A percentile compares a stretch with the other conserved stretches of the same genome.
These are phyloP conservation scores for Teratosphaeria viscida DNA, from an alignment of 2,329 filamentous ascomycete genomes.

Conservation along the genomic window DNA sequence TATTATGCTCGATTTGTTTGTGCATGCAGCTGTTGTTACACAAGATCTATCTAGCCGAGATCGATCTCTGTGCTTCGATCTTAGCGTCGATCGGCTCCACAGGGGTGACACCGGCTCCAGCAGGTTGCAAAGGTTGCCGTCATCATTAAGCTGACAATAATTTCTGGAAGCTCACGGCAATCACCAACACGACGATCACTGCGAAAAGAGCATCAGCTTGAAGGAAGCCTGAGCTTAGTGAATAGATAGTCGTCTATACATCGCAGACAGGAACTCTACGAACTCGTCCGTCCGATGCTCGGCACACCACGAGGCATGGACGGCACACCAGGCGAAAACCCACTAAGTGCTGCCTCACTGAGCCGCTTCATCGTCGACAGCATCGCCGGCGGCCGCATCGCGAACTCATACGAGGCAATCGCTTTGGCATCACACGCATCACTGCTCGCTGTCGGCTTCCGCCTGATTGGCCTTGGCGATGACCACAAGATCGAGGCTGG, in stretches of 20 bases:
- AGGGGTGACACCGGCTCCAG: neutral
- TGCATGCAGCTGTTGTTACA: neutral
- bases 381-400: slow-evolving; percentile 38
- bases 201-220: neutral
- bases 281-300: neutral
- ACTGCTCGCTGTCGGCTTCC: slow-evolving; percentile 70
- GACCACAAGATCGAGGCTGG: slow-evolving; percentile 51
- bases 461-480: slow-evolving; percentile 73
- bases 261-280: neutral
- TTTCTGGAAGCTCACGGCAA: neutral
- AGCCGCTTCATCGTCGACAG: slow-evolving; percentile 34
- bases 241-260: neutral
- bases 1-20: neutral
- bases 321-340: slow-evolving; percentile 19
- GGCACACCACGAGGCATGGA: neutral
- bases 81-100: neutral
- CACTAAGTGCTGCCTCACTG: slow-evolving; percentile 34
- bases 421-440: slow-evolving; percentile 76
- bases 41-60: neutral
- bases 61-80: neutral
- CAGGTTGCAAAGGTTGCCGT: neutral
- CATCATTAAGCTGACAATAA: neutral
- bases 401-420: slow-evolving; percentile 68
- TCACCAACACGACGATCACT: neutral
- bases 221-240: neutral